Conservation (phyloP, 371 early-diverging fungal genomes). For the Dipsacomyces acuminosporus region DNA sequence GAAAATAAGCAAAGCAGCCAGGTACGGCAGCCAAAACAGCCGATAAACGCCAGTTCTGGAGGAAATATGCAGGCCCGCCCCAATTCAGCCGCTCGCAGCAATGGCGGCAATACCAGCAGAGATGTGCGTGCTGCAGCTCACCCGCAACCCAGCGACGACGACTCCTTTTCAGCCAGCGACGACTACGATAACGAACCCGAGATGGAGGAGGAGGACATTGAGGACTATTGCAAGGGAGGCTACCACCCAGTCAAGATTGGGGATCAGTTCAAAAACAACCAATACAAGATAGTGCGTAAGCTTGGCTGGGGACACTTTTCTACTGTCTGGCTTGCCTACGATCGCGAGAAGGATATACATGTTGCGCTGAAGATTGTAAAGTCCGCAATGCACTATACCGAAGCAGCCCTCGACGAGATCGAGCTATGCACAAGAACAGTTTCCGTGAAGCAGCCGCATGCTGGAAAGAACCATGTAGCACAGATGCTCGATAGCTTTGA, state of each 20-base stretch:
- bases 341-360: constrained; percentile 65
- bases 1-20: no score
- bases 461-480: constrained; percentile 72
- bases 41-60: no score
- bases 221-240: constrained; percentile 88
- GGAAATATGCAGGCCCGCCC: no score
- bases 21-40: no score
- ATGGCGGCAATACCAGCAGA: background rate
- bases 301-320: constrained; percentile 99
- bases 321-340: constrained; percentile 92
- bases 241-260: constrained; percentile 89
- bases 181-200: constrained; percentile 50
- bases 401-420: constrained; percentile 94
- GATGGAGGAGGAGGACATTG: constrained; percentile 84
- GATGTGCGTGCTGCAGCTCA: background rate
- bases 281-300: constrained; percentile 83
- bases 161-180: constrained; percentile 18
- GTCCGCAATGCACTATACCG: constrained; percentile 91
- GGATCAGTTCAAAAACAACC: constrained; percentile 71
- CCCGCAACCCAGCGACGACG: background rate
- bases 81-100: no score
- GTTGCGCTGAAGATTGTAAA: constrained; percentile 97
- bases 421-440: constrained; percentile 58
- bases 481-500: constrained; percentile 85
- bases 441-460: constrained; percentile 23